Evolutionary conservation across 2,329 filamentous ascomycete species (phyloP).

Genomic region (Fusarium pseudocircinatum): DNA sequence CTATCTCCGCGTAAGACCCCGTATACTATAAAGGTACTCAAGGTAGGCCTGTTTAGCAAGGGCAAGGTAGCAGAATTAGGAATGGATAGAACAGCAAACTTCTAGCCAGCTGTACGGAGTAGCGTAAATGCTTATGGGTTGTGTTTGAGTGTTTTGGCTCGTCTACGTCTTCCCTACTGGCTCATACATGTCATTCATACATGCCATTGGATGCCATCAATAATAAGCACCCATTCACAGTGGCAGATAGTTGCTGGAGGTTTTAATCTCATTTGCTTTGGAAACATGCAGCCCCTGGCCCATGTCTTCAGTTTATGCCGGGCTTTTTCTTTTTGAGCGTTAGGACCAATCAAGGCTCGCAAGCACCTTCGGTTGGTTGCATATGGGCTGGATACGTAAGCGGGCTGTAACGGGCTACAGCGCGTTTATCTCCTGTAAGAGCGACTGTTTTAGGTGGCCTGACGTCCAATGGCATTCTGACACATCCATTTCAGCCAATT

Average conservation of each 20-base stretch:
- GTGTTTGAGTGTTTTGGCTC: background rate
- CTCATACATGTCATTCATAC: background rate
- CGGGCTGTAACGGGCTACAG: conserved; percentile 16
- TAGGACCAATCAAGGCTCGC: conserved; percentile 22
- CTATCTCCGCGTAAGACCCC: background rate
- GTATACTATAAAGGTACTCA: background rate
- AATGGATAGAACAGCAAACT: background rate
- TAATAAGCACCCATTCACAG: background rate
- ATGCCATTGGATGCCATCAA: background rate
- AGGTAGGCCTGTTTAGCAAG: background rate
- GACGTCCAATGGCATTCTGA: conserved; percentile 34
- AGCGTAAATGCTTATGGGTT: background rate
- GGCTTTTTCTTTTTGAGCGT: conserved; percentile 9
- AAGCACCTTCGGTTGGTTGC: background rate
- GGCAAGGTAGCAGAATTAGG: background rate
- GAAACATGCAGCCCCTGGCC: conserved; percentile 19
- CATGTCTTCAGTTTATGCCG: conserved; percentile 10
- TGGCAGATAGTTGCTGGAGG: conserved; percentile 9
- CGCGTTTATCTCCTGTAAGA: conserved; percentile 8
- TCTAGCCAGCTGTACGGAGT: background rate
- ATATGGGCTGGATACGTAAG: background rate
- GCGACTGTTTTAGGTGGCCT: conserved; percentile 8
- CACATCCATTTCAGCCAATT: conserved; percentile 40
- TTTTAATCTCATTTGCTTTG: conserved; percentile 29
- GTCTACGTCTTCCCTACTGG: background rate